These are phyloP conservation scores for Lachancea quebecensis DNA, from an alignment of 805 yeast species.

Conservation along the genomic window DNA sequence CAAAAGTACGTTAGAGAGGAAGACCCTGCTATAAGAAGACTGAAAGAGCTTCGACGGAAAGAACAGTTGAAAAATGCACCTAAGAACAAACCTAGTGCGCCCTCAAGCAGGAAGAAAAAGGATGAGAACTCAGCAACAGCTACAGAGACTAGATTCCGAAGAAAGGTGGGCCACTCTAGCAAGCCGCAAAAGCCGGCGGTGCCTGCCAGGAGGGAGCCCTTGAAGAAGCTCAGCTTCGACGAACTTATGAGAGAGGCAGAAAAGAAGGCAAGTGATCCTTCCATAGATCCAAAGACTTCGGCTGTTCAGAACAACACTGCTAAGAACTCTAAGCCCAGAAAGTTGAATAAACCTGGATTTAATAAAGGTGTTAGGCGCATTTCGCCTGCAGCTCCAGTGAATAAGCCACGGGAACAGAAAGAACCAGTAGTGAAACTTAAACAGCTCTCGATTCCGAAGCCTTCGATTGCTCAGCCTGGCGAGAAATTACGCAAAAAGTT, in stretches of 20 bases:
- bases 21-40: slow-evolving; percentile 66
- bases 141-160: slow-evolving; percentile 20
- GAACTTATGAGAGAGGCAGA: slow-evolving; percentile 56
- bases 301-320: neutral
- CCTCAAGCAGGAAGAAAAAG: slow-evolving; percentile 10
- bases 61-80: slow-evolving; percentile 32
- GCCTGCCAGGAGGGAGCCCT: slow-evolving; percentile 13
- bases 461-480: slow-evolving; percentile 50
- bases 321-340: neutral
- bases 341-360: neutral
- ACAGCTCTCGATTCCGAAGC: slow-evolving; percentile 4
- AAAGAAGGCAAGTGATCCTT: slow-evolving; percentile 24
- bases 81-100: slow-evolving; percentile 2
- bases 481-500: slow-evolving; percentile 43
- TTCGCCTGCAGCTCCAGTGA: neutral
- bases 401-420: neutral
- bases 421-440: neutral
- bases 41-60: slow-evolving; percentile 57
- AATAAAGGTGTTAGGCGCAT: neutral
- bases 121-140: slow-evolving; percentile 11
- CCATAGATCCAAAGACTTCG: neutral
- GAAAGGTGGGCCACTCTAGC: slow-evolving; percentile 13
- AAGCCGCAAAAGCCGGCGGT: slow-evolving; percentile 4
- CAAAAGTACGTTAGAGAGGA: slow-evolving; percentile 30
- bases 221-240: slow-evolving; percentile 44